Base-by-base conservation (phyloP, 2,329 filamentous ascomycete genomes). In the Aspergillus aculeatinus region DNA sequence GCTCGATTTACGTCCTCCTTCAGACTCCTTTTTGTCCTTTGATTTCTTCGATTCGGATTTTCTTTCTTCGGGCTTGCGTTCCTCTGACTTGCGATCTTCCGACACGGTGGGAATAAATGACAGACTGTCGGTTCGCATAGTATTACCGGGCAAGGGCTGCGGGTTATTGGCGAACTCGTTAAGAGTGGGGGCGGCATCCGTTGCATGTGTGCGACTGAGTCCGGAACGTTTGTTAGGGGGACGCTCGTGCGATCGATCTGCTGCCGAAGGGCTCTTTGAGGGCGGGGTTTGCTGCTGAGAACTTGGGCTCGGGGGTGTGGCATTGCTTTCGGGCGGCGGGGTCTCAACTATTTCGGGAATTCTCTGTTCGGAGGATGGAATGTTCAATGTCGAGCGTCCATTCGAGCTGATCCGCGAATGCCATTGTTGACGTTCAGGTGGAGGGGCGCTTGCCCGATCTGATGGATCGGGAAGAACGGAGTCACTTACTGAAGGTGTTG, bases 71-170 rank as follows among this genome's bases (percentile, higher is more conserved):
- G 80, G 69, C 68, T 89, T 91, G 74, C 87, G 89, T 57, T 95
- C 90, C 6, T 44, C 90, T 2, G 80, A 68, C 68, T 89, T 91
- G 75, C 87, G 90, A 58, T 94, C 90, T 60, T 93, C 90, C 1
- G 80, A 68, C 68, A 90, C 80, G 0, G 89, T 94, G 0, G 92
- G 91, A 55, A 95, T 92, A 66, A 92, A 89, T 0, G 91, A 92
- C 14, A 96, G 79, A 52, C 83, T 87, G 74, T 95, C 92, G 1
- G 91, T 94, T 50, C 90, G 85, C 7, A 84, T 88, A 59, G 81
- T 85, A 58, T 87, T 87, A 12, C 89, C 89, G 23, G 89, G 87
- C 2, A 94, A 77, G 29, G 86, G 81, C n/a, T 90, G 86, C 3
- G 89, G 85, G 61, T 84, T 83, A 31, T 84, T 84, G 10, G 84